Percentiles rank a stretch among this genome's conserved stretches.
phyloP scores from a whole-genome alignment of 2,329 filamentous ascomycete genomes.

The Pseudogymnoascus sp. region DNA sequence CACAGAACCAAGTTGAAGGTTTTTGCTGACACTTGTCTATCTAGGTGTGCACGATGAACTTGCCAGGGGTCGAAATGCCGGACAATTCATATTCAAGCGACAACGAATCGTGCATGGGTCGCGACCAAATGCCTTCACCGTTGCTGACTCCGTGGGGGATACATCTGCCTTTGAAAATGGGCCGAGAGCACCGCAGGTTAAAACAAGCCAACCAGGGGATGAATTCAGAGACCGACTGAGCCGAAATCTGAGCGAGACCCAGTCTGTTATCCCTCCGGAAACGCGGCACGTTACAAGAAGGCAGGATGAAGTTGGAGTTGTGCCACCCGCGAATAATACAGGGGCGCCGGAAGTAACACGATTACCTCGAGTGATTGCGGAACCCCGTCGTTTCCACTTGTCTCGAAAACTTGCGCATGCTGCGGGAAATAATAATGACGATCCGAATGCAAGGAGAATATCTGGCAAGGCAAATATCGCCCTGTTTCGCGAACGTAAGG shows the following conservation, averaged over 20 bases:
- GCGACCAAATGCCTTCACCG: not conserved
- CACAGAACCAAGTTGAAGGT: not conserved
- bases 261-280: not conserved
- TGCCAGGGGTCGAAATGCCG: slow-evolving; percentile 21
- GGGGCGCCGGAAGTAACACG: not conserved
- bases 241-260: not conserved
- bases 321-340: slow-evolving; percentile 3
- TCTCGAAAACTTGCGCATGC: slow-evolving; percentile 38
- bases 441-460: slow-evolving; percentile 8
- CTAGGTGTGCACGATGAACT: slow-evolving; percentile 25
- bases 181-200: slow-evolving; percentile 3
- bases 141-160: not conserved
- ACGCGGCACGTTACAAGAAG: not conserved
- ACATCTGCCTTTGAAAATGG: slow-evolving; percentile 2
- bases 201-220: slow-evolving; percentile 7
- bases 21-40: not conserved
- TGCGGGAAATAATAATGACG: slow-evolving; percentile 20
- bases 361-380: slow-evolving; percentile 6
- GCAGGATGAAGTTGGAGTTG: not conserved
- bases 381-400: slow-evolving; percentile 48
- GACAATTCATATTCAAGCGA: slow-evolving; percentile 25
- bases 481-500: slow-evolving; percentile 6
- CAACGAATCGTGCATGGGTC: slow-evolving; percentile 16
- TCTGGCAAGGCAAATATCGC: not conserved
- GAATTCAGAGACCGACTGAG: slow-evolving; percentile 9